Percentiles rank a stretch among this genome's conserved stretches.
phyloP scores from a whole-genome alignment of 192 early-diverging fungal genomes.

The Entomortierella parvispora region DNA sequence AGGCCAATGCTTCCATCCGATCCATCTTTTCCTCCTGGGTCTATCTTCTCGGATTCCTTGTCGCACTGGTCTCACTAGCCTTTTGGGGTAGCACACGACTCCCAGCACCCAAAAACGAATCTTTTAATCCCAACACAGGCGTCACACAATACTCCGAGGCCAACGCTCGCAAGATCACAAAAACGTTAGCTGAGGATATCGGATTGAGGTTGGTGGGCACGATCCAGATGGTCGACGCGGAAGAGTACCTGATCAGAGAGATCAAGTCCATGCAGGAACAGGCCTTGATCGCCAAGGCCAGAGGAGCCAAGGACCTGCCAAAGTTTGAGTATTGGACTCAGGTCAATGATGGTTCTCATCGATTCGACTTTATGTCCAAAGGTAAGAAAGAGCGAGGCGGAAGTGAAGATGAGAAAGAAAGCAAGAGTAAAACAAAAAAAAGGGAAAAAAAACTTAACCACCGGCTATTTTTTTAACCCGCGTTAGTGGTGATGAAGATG shows the following conservation, averaged over 20 bases:
- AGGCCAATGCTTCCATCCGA: neutral
- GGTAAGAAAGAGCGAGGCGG: slow-evolving; percentile 50
- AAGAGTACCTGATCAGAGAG: slow-evolving; percentile 18
- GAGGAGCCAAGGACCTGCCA: slow-evolving; percentile 39
- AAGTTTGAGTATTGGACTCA: slow-evolving; percentile 72
- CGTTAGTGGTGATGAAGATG: slow-evolving; percentile 68
- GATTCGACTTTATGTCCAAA: slow-evolving; percentile 78
- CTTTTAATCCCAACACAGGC: slow-evolving; percentile 32
- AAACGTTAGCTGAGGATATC: slow-evolving; percentile 61
- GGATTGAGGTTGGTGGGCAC: slow-evolving; percentile 69
- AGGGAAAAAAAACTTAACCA: no score
- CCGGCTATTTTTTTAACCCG: no score
- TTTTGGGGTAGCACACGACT: slow-evolving; percentile 32
- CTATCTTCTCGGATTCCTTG: slow-evolving; percentile 26
- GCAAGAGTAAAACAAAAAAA: no score
- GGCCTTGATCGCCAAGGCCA: slow-evolving; percentile 45
- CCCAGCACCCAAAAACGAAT: slow-evolving; percentile 30
- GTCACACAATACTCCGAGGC: slow-evolving; percentile 63
- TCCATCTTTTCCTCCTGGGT: slow-evolving; percentile 32
- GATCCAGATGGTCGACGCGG: slow-evolving; percentile 46
- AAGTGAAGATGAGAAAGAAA: no score
- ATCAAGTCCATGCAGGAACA: slow-evolving; percentile 46
- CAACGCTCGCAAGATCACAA: slow-evolving; percentile 59
- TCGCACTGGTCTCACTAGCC: slow-evolving; percentile 13
- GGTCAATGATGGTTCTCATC: slow-evolving; percentile 68